A percentile compares a stretch with the other conserved stretches of the same genome.
phyloP scores from a whole-genome alignment of 2,329 filamentous ascomycete genomes.

The Fusarium graminum region DNA sequence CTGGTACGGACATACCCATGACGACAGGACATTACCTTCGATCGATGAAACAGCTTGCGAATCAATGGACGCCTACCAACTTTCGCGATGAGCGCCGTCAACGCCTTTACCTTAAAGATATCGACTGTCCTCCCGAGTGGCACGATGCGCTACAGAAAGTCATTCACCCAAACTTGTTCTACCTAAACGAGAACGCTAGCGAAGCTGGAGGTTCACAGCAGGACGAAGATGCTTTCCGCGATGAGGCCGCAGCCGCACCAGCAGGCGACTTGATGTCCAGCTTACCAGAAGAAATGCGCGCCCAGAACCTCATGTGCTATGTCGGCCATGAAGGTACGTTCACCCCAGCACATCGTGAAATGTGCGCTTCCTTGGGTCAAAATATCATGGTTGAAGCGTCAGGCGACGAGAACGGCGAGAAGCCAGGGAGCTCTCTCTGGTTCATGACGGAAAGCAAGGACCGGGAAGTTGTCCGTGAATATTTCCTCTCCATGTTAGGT shows the following conservation, averaged over 20 bases:
- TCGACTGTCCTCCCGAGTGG: constrained; percentile 93
- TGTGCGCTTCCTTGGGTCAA: constrained; percentile 96
- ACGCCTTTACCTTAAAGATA: constrained; percentile 94
- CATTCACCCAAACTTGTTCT: constrained; percentile 87
- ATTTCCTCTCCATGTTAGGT: constrained; percentile 91
- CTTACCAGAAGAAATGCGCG: constrained; percentile 86
- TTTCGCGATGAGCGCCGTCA: constrained; percentile 85
- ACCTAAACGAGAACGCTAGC: constrained; percentile 84
- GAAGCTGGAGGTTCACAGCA: constrained; percentile 52
- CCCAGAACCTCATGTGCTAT: constrained; percentile 98
- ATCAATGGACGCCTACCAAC: constrained; percentile 81
- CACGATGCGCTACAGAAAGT: constrained; percentile 80
- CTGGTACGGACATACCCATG: constrained; percentile 81
- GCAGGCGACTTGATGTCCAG: constrained; percentile 96
- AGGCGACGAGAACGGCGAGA: constrained; percentile 77
- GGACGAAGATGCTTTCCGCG: constrained; percentile 58
- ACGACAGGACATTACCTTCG: constrained; percentile 91
- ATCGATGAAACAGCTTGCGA: constrained; percentile 84
- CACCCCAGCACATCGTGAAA: constrained; percentile 94
- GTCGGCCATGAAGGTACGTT: constrained; percentile 98
- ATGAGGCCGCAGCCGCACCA: constrained; percentile 72
- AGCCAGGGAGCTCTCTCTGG: constrained; percentile 92
- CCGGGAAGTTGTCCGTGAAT: constrained; percentile 89
- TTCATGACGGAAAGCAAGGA: constrained; percentile 99
- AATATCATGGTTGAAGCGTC: constrained; percentile 99